phyloP scores from a whole-genome alignment of 176 grass and related monocot species.

The Aechmea fasciata region DNA sequence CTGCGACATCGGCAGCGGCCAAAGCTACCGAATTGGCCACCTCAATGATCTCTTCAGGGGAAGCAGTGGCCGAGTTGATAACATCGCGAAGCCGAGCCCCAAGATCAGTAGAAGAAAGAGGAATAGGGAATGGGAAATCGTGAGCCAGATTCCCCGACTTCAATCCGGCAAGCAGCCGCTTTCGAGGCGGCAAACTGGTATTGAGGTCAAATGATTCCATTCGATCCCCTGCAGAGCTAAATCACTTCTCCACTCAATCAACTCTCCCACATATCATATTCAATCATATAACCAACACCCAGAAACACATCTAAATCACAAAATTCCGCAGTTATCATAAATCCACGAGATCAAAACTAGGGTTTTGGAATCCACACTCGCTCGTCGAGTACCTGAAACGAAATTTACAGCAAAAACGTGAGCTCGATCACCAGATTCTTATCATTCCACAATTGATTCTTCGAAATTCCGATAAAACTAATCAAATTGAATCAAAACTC shows the following conservation, averaged over 20 bases:
- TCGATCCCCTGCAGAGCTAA: slow-evolving; percentile 1
- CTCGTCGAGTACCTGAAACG: not conserved
- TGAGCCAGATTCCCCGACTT: slow-evolving; percentile 33
- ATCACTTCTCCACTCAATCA: not conserved
- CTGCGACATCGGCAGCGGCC: slow-evolving; percentile 42
- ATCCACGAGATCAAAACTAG: not conserved
- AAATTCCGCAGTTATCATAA: not conserved
- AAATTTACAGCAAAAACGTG: not conserved
- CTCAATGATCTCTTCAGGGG: slow-evolving; percentile 48
- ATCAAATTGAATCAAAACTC: not conserved
- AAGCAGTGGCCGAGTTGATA: slow-evolving; percentile 39
- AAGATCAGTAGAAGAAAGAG: slow-evolving; percentile 38
- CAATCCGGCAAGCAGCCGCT: slow-evolving; percentile 86
- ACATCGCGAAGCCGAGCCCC: slow-evolving; percentile 47
- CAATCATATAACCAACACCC: not conserved
- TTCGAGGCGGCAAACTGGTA: slow-evolving; percentile 86
- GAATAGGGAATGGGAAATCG: slow-evolving; percentile 33
- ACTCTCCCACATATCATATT: not conserved
- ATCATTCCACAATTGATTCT: not conserved
- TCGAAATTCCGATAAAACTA: not conserved
- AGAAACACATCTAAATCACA: not conserved
- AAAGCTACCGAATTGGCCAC: slow-evolving; percentile 40
- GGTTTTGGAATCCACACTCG: not conserved
- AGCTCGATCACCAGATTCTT: not conserved
- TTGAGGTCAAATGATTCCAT: slow-evolving; percentile 79